Base-by-base conservation (phyloP, 2,329 filamentous ascomycete genomes). In the Ophiosphaerella herpotricha region DNA sequence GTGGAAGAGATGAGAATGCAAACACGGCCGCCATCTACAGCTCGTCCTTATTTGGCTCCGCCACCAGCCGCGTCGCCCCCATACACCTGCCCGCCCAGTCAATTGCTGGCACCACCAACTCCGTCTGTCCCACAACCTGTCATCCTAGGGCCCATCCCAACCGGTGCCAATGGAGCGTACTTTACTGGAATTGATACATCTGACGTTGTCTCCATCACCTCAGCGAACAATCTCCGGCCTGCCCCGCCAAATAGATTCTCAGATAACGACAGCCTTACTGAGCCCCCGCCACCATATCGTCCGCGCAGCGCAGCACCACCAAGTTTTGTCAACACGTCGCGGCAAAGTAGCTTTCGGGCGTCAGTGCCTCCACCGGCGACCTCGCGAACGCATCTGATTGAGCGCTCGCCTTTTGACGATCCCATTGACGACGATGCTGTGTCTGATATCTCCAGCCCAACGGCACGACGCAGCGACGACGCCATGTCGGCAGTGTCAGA, bases 161-260 rank as follows among this genome's bases (percentile, higher is more conserved):
- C 63, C 2, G 63, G 62, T n/a, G 60, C 59, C 7, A 67, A 67
- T 32, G 62, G 68, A 24, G 64, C 66, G 16, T 74, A 73, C 54
- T 60, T 68, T 18, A 73, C 71, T 18, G 71, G 71, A 11, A 72
- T 74, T 35, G 71, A 74, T 46, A 74, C 70, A 2, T 73, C 71
- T 3, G 71, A 73, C 31, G 54, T 67, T 13, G 54, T 72, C 1
- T 73, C 70, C 2, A 52, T 72, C 40, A 61, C 52, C 11, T 65
- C 55, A 6, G 42, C 60, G 3, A 61, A 54, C 31, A 58, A 62
- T 14, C 54, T 60, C 2, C 52, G 55, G 7, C 64, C 57, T 33
- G 60, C 53, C 7, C 33, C 26, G 18, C 36, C n/a, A 7, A 63
- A 73, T 40, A 67, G 66, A 1, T 72, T 72, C 23, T 60, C 63